Percentiles rank a stretch among this genome's conserved stretches.
Evolutionary conservation across 768 basidiomycete genomes (phyloP).

Genomic region (Grammothele lineata): DNA sequence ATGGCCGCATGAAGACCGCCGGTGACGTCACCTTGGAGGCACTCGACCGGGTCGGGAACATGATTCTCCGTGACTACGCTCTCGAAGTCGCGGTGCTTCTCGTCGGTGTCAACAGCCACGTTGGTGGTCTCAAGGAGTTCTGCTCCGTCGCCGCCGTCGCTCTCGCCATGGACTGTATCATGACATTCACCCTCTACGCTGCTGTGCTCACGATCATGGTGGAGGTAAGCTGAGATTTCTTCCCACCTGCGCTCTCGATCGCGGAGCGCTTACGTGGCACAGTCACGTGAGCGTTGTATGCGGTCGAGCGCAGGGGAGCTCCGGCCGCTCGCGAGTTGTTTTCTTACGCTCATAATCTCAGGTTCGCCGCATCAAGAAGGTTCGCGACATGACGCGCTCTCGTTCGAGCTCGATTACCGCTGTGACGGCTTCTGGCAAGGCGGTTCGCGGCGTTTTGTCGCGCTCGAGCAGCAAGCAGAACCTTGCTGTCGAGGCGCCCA

Average conservation of each 20-base stretch:
- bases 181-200: conserved; percentile 87
- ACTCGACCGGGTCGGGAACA: conserved; percentile 70
- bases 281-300: background rate
- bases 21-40: conserved; percentile 83
- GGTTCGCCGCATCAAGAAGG: conserved; percentile 69
- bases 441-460: conserved; percentile 25
- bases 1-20: conserved; percentile 62
- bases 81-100: conserved; percentile 88
- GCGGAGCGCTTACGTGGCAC: background rate
- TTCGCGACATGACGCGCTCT: conserved; percentile 45
- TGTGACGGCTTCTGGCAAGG: conserved; percentile 17
- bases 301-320: no score
- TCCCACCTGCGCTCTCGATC: conserved; percentile 4
- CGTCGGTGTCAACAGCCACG: conserved; percentile 81
- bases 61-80: conserved; percentile 89
- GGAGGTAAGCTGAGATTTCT: conserved; percentile 52
- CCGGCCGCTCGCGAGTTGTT: background rate
- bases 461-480: conserved; percentile 10
- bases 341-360: conserved; percentile 24
- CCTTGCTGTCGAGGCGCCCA: conserved; percentile 6
- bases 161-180: conserved; percentile 79
- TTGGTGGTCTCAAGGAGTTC: conserved; percentile 89
- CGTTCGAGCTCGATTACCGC: conserved; percentile 22
- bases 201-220: conserved; percentile 93
- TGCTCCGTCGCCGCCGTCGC: conserved; percentile 92